A percentile compares a stretch with the other conserved stretches of the same genome.
phyloP scores from a whole-genome alignment of 2,329 filamentous ascomycete species.

The Cercospora citrullina region DNA sequence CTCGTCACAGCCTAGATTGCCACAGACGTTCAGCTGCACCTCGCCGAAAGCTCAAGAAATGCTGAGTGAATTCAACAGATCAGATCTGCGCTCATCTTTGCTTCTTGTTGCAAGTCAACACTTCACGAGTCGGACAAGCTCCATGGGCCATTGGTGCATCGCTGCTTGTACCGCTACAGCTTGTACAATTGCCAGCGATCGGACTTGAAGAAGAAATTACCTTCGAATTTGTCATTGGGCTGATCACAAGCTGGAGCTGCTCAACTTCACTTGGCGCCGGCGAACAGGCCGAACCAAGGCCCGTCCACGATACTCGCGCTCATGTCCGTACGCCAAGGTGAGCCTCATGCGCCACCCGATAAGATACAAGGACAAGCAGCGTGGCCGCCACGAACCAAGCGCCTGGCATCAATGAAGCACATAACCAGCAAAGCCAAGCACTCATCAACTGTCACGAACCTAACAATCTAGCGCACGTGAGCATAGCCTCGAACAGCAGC shows the following conservation, averaged over 20 bases:
- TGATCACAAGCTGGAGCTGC: neutral
- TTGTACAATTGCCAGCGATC: neutral
- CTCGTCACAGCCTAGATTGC: neutral
- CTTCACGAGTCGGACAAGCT: neutral
- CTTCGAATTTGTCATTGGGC: neutral
- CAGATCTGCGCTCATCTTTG: neutral
- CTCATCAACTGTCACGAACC: neutral
- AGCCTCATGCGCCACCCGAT: slow-evolving; percentile 1
- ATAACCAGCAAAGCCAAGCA: neutral
- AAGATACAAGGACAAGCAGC: neutral
- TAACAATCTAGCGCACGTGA: neutral
- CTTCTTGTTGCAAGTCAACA: neutral
- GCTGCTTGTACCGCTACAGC: neutral
- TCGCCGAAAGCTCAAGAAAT: neutral
- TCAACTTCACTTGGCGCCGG: neutral
- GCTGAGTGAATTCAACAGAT: neutral
- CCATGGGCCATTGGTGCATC: neutral
- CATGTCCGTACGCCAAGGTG: slow-evolving; percentile 1
- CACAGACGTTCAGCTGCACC: neutral
- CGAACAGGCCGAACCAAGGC: neutral
- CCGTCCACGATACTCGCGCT: neutral
- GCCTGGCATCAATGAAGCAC: neutral
- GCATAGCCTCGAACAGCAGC: neutral
- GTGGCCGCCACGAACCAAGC: neutral
- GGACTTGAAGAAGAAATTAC: neutral